Conservation (phyloP, 805 yeast species). For the Candida germanica region DNA sequence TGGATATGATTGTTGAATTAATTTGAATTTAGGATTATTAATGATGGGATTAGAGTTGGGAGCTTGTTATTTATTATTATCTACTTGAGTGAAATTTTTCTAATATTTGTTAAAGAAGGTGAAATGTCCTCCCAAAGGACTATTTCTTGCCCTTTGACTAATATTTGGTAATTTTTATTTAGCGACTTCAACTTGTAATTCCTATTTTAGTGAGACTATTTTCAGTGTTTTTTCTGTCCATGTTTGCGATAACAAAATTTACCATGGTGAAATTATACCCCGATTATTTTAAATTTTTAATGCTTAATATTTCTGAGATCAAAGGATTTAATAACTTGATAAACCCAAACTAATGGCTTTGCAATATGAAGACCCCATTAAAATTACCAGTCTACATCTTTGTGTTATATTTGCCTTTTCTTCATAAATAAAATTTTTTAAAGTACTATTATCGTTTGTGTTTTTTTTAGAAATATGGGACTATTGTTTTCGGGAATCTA, state of each 20-base stretch:
- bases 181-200: no score
- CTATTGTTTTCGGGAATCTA: conserved; percentile 5
- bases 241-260: no score
- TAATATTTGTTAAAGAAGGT: background rate
- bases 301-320: background rate
- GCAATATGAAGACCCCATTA: no score
- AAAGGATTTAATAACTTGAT: background rate
- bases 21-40: no score
- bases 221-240: no score
- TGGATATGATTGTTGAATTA: no score
- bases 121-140: background rate
- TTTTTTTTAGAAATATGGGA: conserved; percentile 6
- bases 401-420: background rate
- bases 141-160: background rate
- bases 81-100: background rate
- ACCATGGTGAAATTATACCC: no score
- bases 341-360: background rate
- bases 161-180: no score
- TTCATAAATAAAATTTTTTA: conserved; percentile 4
- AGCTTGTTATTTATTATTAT: no score
- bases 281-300: background rate
- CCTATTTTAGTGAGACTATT: no score
- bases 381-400: no score
- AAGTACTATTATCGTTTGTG: conserved; percentile 6
- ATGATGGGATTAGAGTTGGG: no score